These are phyloP conservation scores for Cladophialophora yegresii DNA, from an alignment of 2,329 filamentous ascomycete genomes.

Conservation along the genomic window DNA sequence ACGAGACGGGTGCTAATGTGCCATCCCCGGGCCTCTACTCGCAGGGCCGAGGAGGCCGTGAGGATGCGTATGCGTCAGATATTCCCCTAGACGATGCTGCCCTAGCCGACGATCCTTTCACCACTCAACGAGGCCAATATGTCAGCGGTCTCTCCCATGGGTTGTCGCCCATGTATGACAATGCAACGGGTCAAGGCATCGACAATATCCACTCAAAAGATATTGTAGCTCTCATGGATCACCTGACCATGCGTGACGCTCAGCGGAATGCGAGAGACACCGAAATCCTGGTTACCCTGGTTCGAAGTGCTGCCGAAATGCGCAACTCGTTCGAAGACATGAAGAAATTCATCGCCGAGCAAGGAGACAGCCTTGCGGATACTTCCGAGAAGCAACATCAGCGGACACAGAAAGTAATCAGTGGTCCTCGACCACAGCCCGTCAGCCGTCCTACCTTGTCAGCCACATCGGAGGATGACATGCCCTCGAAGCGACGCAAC, in stretches of 20 bases:
- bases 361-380: slow-evolving; percentile 84
- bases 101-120: slow-evolving; percentile 65
- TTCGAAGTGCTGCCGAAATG: slow-evolving; percentile 94
- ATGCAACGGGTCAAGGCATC: slow-evolving; percentile 80
- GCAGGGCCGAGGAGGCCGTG: slow-evolving; percentile 15
- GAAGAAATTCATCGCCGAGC: slow-evolving; percentile 86
- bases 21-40: slow-evolving; percentile 32
- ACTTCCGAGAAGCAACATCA: slow-evolving; percentile 87
- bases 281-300: slow-evolving; percentile 90
- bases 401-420: slow-evolving; percentile 77
- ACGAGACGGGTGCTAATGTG: slow-evolving; percentile 70
- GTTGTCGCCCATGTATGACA: slow-evolving; percentile 90
- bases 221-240: slow-evolving; percentile 96
- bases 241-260: slow-evolving; percentile 94
- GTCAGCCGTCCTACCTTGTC: slow-evolving; percentile 59
- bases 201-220: slow-evolving; percentile 95
- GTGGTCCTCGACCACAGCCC: slow-evolving; percentile 82
- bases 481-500: slow-evolving; percentile 79
- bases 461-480: slow-evolving; percentile 57
- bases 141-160: slow-evolving; percentile 90
- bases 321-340: slow-evolving; percentile 94
- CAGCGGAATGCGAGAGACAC: slow-evolving; percentile 95
- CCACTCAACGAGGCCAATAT: slow-evolving; percentile 60
- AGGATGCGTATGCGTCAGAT: slow-evolving; percentile 27
- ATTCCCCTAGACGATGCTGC: slow-evolving; percentile 7